phyloP scores from a whole-genome alignment of 1,284 basidiomycete genomes.

The Schizophyllum amplum region DNA sequence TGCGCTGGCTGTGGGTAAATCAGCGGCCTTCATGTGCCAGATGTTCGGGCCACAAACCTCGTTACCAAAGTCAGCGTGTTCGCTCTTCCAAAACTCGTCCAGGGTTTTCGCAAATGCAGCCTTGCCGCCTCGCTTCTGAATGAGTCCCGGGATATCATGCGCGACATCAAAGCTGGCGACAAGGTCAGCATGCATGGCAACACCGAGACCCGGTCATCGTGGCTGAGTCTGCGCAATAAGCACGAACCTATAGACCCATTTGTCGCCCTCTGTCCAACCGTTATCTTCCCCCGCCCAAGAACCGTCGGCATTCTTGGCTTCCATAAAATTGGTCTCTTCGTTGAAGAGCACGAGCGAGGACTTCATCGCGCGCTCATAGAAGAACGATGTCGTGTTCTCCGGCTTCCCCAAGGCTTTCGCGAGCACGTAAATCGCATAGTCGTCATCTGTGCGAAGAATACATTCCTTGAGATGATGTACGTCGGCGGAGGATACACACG shows the following conservation, averaged over 20 bases:
- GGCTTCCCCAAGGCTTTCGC: slow-evolving; percentile 45
- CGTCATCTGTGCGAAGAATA: slow-evolving; percentile 63
- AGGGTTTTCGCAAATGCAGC: slow-evolving; percentile 56
- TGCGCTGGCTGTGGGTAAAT: slow-evolving; percentile 54
- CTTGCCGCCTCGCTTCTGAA: slow-evolving; percentile 59
- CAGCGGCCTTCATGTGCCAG: neutral
- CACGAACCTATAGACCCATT: slow-evolving; percentile 72
- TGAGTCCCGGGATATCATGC: slow-evolving; percentile 60
- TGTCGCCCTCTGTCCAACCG: slow-evolving; percentile 81
- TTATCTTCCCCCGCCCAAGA: slow-evolving; percentile 62
- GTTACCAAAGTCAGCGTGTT: slow-evolving; percentile 80
- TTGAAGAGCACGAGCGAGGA: slow-evolving; percentile 68
- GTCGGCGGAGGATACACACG: slow-evolving; percentile 14
- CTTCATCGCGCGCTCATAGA: slow-evolving; percentile 46
- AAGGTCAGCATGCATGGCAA: no score
- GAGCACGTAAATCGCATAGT: slow-evolving; percentile 64
- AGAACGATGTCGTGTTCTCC: slow-evolving; percentile 36
- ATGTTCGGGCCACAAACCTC: slow-evolving; percentile 39
- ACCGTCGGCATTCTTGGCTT: slow-evolving; percentile 63
- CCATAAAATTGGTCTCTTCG: slow-evolving; percentile 69
- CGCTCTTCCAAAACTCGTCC: slow-evolving; percentile 73
- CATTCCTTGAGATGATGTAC: neutral
- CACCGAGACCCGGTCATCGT: no score
- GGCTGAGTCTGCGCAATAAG: no score
- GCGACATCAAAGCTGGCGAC: slow-evolving; percentile 70